Evolutionary conservation across 2,329 filamentous ascomycete species (phyloP).

Genomic region (Iodosphaeria phyllophila): DNA sequence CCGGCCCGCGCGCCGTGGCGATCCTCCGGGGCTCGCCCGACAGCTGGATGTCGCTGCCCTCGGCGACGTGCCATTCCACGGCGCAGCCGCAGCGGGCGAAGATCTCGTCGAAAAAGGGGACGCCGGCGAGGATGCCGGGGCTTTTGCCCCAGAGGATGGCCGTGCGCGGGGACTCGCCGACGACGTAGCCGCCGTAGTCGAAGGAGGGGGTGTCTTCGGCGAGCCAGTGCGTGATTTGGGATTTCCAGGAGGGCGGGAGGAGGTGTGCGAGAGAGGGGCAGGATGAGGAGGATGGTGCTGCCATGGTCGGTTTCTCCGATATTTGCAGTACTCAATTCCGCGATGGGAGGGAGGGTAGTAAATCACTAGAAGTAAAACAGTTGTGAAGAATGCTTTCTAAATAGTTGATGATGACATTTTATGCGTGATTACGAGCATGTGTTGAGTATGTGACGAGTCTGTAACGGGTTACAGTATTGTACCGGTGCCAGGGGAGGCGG

Average conservation of each 20-base stretch:
- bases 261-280: conserved; percentile 42
- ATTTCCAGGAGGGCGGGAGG: conserved; percentile 71
- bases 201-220: conserved; percentile 92
- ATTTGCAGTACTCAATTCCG: no score
- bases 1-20: conserved; percentile 73
- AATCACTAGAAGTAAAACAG: no score
- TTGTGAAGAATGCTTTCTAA: no score
- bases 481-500: no score
- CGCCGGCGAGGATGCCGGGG: conserved; percentile 69
- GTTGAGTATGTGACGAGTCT: no score
- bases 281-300: conserved; percentile 9
- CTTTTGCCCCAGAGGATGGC: conserved; percentile 53
- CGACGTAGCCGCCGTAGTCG: conserved; percentile 94
- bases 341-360: no score
- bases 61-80: conserved; percentile 72
- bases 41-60: conserved; percentile 53
- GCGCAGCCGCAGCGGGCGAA: conserved; percentile 77
- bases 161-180: conserved; percentile 48
- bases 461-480: no score
- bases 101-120: conserved; percentile 90
- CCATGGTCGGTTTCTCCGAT: conserved; percentile 1
- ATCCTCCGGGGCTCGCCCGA: conserved; percentile 41
- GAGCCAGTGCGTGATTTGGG: conserved; percentile 66
- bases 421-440: no score
- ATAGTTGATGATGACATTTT: no score